Conservation (phyloP, 106 monocot genomes). For the Amphibolis antarctica region DNA sequence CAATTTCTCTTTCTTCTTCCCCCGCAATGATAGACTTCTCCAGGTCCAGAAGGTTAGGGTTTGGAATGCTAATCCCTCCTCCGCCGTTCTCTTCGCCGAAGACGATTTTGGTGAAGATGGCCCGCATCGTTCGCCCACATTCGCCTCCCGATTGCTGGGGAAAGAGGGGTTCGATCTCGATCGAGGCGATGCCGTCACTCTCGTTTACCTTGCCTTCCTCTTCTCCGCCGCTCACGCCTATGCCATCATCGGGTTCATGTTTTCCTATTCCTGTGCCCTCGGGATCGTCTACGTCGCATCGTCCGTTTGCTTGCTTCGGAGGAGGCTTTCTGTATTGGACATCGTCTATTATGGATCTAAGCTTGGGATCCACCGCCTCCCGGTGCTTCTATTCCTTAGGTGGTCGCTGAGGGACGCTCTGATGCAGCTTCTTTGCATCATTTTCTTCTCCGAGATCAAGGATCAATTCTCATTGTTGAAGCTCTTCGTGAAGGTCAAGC, state of each 20-base stretch:
- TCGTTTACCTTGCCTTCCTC: slow-evolving; percentile 34
- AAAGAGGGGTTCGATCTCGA: slow-evolving; percentile 19
- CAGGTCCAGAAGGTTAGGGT: slow-evolving; percentile 12
- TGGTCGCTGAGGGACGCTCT: slow-evolving; percentile 50
- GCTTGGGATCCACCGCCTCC: slow-evolving; percentile 32
- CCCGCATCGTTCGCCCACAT: neutral
- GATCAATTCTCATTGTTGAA: slow-evolving; percentile 45
- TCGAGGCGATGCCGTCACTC: slow-evolving; percentile 27
- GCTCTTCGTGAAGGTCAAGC: slow-evolving; percentile 45
- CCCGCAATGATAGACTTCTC: slow-evolving; percentile 3
- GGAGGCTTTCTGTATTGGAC: neutral
- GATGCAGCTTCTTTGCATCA: slow-evolving; percentile 45
- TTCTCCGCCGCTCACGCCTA: slow-evolving; percentile 38
- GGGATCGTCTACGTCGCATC: slow-evolving; percentile 40
- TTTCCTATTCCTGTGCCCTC: slow-evolving; percentile 35
- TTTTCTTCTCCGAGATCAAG: slow-evolving; percentile 42
- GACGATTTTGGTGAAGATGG: slow-evolving; percentile 1
- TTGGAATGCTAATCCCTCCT: slow-evolving; percentile 8
- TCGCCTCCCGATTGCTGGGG: slow-evolving; percentile 10
- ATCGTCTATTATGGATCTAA: slow-evolving; percentile 22
- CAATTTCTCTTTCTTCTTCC: slow-evolving; percentile 9
- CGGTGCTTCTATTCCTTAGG: slow-evolving; percentile 40
- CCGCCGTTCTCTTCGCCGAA: slow-evolving; percentile 12
- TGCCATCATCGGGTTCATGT: slow-evolving; percentile 40
- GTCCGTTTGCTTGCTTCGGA: slow-evolving; percentile 13